Evolutionary conservation across 2,329 filamentous ascomycete genomes (phyloP), one percentile per base, ranked within the genome.

Genomic region (Ceratocystis harringtonii): DNA sequence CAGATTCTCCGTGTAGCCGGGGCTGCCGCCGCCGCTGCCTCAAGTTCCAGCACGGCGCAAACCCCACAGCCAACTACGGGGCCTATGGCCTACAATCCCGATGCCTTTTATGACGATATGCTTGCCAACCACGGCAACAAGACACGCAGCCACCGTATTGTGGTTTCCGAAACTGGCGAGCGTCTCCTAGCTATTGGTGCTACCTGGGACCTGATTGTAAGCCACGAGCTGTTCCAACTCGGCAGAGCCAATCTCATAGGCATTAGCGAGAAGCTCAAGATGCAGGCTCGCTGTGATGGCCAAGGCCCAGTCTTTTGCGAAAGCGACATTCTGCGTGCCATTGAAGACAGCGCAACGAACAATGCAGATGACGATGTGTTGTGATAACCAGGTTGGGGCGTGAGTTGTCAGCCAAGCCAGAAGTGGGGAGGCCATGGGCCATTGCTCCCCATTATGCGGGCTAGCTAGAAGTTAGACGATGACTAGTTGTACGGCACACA

Each of bases 241-340:
- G 90, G 91, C 0, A 78, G 89, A 22, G 86, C 96, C 30, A 89
- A 97, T 73, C 84, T 96, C 12, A 86, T 81, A 45, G 82, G 88
- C 72, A 88, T 96, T 41, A 91, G 87, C 73, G 88, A 94, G 71
- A 80, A 85, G 12, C 77, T 97, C 64, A 92, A 90, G 77, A 79
- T 81, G 19, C 77, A 83, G 71, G 89, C 90, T 19, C 84, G 86
- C 71, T 96, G 91, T 73, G 89, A 96, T 75, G 92, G 91, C 1
- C 87, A 90, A 72, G 88, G 92, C 0, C 92, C 92, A 1, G 91
- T 94, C 50, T 96, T 96, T 70, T 86, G 88, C 68, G 92, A 96
- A 74, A 77, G 81, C 28, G 83, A 84, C 57, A 86, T 97, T 17
- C 74, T 84, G 55, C 78, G 80, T 68, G 90, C 89, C 17, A 92